Conservation (phyloP, 129 eudicot genomes). For the Arctium minus region DNA sequence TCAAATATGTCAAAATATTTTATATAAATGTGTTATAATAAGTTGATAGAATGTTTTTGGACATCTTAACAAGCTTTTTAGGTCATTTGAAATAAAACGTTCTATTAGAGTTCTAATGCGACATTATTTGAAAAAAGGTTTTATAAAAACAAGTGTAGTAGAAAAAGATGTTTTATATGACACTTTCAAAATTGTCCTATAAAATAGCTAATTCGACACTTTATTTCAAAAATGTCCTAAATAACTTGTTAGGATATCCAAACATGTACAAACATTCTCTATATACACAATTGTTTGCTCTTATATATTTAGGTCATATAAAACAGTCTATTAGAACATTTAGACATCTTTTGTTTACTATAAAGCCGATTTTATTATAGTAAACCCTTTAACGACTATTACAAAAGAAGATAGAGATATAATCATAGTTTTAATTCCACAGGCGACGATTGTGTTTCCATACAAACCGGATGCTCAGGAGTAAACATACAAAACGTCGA, state of each 20-base stretch:
- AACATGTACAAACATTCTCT: not conserved
- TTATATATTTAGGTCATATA: not conserved
- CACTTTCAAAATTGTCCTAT: too few species aligned
- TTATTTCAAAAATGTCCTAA: not conserved
- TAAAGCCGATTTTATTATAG: too few species aligned
- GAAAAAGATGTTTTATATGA: not conserved
- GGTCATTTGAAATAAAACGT: not conserved
- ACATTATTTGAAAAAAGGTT: not conserved
- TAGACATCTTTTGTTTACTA: not conserved
- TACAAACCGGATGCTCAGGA: constrained; percentile 62
- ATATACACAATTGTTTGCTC: not conserved
- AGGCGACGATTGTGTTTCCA: constrained; percentile 86
- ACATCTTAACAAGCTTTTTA: not conserved
- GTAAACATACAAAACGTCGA: constrained; percentile 50
- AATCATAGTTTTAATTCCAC: not conserved
- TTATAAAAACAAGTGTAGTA: too few species aligned
- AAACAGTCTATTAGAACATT: not conserved
- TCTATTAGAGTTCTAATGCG: not conserved
- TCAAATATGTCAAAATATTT: too few species aligned
- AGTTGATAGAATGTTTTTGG: not conserved
- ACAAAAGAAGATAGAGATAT: not conserved
- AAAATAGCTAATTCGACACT: not conserved
- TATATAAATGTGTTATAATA: not conserved
- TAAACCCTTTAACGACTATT: not conserved
- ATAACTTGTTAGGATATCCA: not conserved